Percentiles rank a stretch among this genome's conserved stretches.
phyloP scores from a whole-genome alignment of 495 filamentous ascomycete genomes.

The Aspergillus hancockii region DNA sequence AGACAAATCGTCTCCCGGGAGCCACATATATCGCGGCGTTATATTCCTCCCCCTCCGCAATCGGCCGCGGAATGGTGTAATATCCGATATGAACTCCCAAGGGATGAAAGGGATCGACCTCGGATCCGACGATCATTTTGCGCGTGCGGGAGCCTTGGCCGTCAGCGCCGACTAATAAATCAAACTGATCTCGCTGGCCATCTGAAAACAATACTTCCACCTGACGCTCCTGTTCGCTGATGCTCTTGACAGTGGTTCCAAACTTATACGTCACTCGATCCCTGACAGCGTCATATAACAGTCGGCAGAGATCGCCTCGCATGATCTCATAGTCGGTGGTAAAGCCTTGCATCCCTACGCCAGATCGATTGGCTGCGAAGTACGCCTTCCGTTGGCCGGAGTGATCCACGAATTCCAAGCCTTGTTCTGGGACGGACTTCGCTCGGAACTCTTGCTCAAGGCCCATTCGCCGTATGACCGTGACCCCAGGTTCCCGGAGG shows the following conservation, averaged over 20 bases:
- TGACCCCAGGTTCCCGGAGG: constrained; percentile 39
- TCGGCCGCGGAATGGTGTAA: constrained; percentile 39
- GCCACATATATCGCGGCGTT: neutral
- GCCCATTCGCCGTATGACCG: constrained; percentile 42
- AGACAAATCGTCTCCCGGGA: constrained; percentile 20
- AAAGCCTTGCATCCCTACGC: constrained; percentile 30
- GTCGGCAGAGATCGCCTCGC: too few species aligned
- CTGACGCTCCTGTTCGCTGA: constrained; percentile 16
- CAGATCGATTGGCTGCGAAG: constrained; percentile 32
- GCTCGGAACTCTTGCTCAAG: constrained; percentile 29
- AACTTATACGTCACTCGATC: too few species aligned
- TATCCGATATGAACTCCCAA: constrained; percentile 35
- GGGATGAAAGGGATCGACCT: constrained; percentile 23
- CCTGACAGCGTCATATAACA: too few species aligned
- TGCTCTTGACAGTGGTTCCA: too few species aligned
- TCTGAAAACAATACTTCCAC: constrained; percentile 43
- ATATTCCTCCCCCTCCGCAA: neutral
- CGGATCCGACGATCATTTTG: constrained; percentile 30
- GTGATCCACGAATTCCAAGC: constrained; percentile 35
- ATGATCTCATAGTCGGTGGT: constrained; percentile 44
- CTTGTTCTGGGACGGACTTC: constrained; percentile 31
- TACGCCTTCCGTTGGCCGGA: constrained; percentile 21
- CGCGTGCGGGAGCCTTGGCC: constrained; percentile 46
- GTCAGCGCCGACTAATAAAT: too few species aligned
- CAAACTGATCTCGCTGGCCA: too few species aligned